Conservation (phyloP, 129 eudicot genomes). For the Helianthus tuberosus region DNA sequence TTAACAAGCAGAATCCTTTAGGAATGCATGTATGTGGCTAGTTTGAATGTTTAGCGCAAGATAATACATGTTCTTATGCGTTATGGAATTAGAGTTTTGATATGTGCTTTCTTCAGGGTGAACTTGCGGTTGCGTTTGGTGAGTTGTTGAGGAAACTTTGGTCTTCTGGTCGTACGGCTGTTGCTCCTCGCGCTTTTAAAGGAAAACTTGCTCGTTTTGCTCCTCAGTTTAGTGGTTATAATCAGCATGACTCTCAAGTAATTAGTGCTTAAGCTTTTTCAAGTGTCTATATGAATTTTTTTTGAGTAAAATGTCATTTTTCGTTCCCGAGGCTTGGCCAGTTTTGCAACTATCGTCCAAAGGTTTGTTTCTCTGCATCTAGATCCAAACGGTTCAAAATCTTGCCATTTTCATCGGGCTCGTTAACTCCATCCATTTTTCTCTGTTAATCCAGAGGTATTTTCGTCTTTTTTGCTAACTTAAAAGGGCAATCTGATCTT, state of each 20-base stretch:
- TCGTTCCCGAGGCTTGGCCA: too few relatives aligned
- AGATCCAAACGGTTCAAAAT: too few relatives aligned
- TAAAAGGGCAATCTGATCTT: too few relatives aligned
- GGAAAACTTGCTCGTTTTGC: conserved; percentile 98
- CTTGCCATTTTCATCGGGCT: too few relatives aligned
- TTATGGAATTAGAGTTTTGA: conserved; percentile 22
- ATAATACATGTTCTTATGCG: neutral
- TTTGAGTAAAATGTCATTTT: too few relatives aligned
- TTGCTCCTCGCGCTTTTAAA: conserved; percentile 93
- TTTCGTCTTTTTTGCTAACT: too few relatives aligned
- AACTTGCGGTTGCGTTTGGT: conserved; percentile 98
- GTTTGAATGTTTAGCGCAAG: neutral
- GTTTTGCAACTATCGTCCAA: too few relatives aligned
- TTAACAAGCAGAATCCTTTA: conserved; percentile 84
- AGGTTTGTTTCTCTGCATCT: too few relatives aligned
- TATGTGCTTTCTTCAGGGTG: conserved; percentile 67
- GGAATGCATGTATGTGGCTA: conserved; percentile 82
- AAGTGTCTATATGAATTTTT: neutral
- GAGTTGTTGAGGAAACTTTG: conserved; percentile 91
- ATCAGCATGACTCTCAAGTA: conserved; percentile 99
- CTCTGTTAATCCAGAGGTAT: too few relatives aligned
- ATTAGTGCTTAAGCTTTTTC: conserved; percentile 27
- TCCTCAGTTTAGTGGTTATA: conserved; percentile 99
- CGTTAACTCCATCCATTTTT: too few relatives aligned
- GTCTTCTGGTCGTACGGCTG: conserved; percentile 81